Evolutionary conservation across 495 filamentous ascomycete species (phyloP).

Genomic region (Penicillium chermesinum): DNA sequence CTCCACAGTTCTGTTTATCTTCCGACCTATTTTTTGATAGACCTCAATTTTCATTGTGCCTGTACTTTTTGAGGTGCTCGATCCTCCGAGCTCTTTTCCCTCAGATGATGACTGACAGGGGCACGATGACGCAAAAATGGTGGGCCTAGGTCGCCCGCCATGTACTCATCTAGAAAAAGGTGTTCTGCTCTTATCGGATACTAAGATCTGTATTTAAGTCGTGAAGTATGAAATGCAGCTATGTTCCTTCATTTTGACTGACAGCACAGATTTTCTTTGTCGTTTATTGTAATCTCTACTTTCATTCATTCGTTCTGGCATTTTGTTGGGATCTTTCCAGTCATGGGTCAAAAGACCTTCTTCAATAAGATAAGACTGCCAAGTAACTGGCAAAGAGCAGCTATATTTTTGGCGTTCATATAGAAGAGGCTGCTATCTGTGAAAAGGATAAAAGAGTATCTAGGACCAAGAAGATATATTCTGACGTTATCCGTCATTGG

Average conservation of each 20-base stretch:
- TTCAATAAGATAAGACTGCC: constrained; percentile 10
- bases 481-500: constrained; percentile 1
- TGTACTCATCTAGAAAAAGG: constrained; percentile 3
- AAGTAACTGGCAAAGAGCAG: constrained; percentile 9
- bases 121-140: constrained; percentile 1
- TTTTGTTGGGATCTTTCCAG: constrained; percentile 19
- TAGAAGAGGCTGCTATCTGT: constrained; percentile 8
- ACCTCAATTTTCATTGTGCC: constrained; percentile 1
- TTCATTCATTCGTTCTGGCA: constrained; percentile 41
- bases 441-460: constrained; percentile 16
- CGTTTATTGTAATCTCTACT: constrained; percentile 47
- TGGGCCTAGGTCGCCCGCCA: background rate
- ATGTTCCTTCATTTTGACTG: background rate
- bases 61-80: constrained; percentile 2
- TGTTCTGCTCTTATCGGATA: background rate
- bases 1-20: background rate
- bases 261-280: constrained; percentile 51
- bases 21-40: background rate
- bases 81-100: background rate
- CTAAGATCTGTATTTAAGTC: background rate
- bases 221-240: constrained; percentile 9
- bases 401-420: constrained; percentile 18
- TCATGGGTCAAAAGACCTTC: constrained; percentile 9
- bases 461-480: constrained; percentile 14
- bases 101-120: background rate